Evolutionary conservation across 345 rosid genomes (phyloP), one percentile per base, ranked within the genome.

Genomic region (Chamaenerion angustifolium): DNA sequence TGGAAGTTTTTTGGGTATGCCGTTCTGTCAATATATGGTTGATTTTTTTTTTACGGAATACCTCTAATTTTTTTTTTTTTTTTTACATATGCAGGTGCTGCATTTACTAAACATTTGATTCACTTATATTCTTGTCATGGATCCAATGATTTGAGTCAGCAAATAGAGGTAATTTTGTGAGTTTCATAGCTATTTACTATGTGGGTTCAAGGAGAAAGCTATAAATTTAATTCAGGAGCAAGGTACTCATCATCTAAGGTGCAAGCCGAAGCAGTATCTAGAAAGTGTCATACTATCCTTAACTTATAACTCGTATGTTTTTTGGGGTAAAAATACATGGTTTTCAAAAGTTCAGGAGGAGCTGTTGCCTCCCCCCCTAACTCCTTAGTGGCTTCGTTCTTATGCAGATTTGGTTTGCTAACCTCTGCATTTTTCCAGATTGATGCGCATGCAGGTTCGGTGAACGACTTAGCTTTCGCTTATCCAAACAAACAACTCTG

Each of bases 401-500:
- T 21, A 21, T 21, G 25, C 25, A 21, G 25, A 4, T 21, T n/a
- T 21, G 25, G 25, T 21, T 21, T 21, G 25, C 25, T 21, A 21
- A 21, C 25, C 25, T 21, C 4, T 21, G 0, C 4, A 4, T 21
- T 21, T 21, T 21, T 49, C 49, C 73, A 89, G 97, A 71, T 89
- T 69, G 95, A 81, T 40, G 88, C 97, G 40, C 97, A 89, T 71
- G 52, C 18, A 53, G 97, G 97, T 48, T 71, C 82, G 40, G 95
- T 89, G 52, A 89, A 79, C 63, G 97, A 89, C 76, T 58, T 89
- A 59, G 90, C 90, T 59, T 89, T 89, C 70, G 85, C 90, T 58
- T 68, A 72, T 70, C 90, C 88, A 64, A 83, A 72, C 78, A 83
- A 76, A 60, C 85, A 79, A 62, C 57, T 72, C 12, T 83, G 95